phyloP scores from a whole-genome alignment of 805 yeast species.

The Kazachstania africana region DNA sequence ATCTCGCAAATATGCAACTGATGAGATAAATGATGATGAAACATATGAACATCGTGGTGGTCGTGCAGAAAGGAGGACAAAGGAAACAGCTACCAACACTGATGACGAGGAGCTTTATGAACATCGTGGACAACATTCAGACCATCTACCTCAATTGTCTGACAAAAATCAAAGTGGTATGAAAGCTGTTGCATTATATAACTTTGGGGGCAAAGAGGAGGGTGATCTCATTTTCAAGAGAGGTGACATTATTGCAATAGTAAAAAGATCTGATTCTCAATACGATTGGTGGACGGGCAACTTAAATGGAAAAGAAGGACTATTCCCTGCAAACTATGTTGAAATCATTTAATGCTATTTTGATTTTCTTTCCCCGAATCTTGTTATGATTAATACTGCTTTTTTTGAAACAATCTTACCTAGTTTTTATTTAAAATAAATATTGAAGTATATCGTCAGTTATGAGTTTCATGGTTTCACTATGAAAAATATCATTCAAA shows the following conservation, averaged over 20 bases:
- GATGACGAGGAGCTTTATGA: neutral
- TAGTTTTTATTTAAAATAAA: no score
- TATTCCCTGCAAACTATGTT: conserved; percentile 95
- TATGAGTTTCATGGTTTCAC: no score
- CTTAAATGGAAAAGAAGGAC: conserved; percentile 72
- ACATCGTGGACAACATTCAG: neutral
- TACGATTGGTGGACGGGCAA: conserved; percentile 99
- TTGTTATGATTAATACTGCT: no score
- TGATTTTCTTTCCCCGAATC: neutral
- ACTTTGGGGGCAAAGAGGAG: conserved; percentile 84
- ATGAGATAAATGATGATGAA: neutral
- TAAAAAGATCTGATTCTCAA: conserved; percentile 73
- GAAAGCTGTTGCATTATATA: conserved; percentile 80
- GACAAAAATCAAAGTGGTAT: no score
- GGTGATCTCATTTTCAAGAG: conserved; percentile 89
- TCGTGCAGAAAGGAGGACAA: neutral
- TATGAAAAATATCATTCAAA: no score
- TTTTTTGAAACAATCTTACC: no score
- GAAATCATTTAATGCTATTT: neutral
- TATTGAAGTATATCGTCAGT: no score
- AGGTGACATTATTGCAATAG: conserved; percentile 84
- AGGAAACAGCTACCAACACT: neutral
- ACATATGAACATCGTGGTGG: neutral
- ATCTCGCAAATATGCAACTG: no score
- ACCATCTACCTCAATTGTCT: neutral